A percentile compares a stretch with the other conserved stretches of the same genome.
Conservation (phyloP, 495 filamentous ascomycete species). For the Tetracladium setigerum region DNA sequence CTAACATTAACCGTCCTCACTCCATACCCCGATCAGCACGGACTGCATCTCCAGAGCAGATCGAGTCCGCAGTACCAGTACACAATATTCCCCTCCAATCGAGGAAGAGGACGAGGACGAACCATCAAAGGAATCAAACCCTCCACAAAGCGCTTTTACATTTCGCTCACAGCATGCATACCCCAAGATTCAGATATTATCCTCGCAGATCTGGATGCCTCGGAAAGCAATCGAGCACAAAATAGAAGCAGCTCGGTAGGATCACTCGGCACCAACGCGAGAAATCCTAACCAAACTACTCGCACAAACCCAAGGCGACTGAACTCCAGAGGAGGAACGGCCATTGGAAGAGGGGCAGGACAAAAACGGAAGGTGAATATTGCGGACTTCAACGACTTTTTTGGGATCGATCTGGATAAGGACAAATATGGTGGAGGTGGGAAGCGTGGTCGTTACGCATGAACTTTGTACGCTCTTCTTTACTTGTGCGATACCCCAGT, state of each 20-base stretch:
- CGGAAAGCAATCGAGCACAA: slow-evolving; percentile 28
- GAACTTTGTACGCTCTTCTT: slow-evolving; percentile 14
- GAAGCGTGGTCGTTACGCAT: slow-evolving; percentile 67
- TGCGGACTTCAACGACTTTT: slow-evolving; percentile 78
- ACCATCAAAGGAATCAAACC: slow-evolving; percentile 25
- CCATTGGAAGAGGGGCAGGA: slow-evolving; percentile 52
- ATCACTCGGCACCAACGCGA: slow-evolving; percentile 26
- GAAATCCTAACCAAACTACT: slow-evolving; percentile 34
- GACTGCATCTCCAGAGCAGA: slow-evolving; percentile 33
- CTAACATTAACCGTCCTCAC: slow-evolving; percentile 27
- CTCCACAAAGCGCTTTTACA: slow-evolving; percentile 48
- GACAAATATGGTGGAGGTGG: slow-evolving; percentile 57
- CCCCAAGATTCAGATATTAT: slow-evolving; percentile 65
- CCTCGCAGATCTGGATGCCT: slow-evolving; percentile 41
- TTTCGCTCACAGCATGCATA: slow-evolving; percentile 64
- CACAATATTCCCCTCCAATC: slow-evolving; percentile 6
- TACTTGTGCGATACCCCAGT: slow-evolving; percentile 4
- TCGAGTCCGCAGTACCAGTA: slow-evolving; percentile 37
- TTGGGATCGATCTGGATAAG: slow-evolving; percentile 52
- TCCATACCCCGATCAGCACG: not conserved
- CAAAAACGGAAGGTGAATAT: slow-evolving; percentile 74
- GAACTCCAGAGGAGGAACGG: slow-evolving; percentile 34
- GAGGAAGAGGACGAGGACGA: slow-evolving; percentile 18
- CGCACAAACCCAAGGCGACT: slow-evolving; percentile 41
- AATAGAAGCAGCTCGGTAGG: slow-evolving; percentile 19